Conservation (phyloP, 2,329 filamentous ascomycete genomes). For the Scedosporium apiospermum region DNA sequence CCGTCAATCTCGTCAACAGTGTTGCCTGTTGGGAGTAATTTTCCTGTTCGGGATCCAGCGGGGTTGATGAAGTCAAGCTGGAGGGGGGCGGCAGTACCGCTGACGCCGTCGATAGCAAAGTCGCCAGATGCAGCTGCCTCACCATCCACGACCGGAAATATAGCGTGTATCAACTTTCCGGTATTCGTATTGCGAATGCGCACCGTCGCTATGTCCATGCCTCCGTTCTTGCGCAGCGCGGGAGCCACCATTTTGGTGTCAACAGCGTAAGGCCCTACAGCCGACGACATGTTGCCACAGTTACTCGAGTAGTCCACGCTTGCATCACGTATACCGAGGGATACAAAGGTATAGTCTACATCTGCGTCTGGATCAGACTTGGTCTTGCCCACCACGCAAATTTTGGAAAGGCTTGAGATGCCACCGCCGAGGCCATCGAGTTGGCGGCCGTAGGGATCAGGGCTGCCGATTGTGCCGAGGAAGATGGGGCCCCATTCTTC, state of each 20-base stretch:
- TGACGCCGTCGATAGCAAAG: constrained; percentile 55
- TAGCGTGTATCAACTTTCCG: constrained; percentile 50
- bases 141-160: constrained; percentile 40
- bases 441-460: constrained; percentile 58
- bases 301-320: constrained; percentile 59
- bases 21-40: constrained; percentile 49
- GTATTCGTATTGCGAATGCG: constrained; percentile 66
- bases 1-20: constrained; percentile 39
- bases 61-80: constrained; percentile 53
- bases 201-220: constrained; percentile 33
- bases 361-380: constrained; percentile 35
- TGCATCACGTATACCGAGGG: constrained; percentile 53
- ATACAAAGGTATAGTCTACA: constrained; percentile 63
- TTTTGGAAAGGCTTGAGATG: constrained; percentile 59
- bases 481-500: constrained; percentile 40
- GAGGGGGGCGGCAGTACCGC: constrained; percentile 46
- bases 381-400: constrained; percentile 54
- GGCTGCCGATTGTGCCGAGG: constrained; percentile 50
- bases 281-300: constrained; percentile 65
- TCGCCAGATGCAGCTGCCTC: constrained; percentile 40
- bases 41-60: constrained; percentile 54
- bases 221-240: background rate
- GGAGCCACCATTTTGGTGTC: constrained; percentile 37
- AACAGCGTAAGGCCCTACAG: constrained; percentile 56
- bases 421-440: constrained; percentile 64